phyloP scores from a whole-genome alignment of 495 filamentous ascomycete genomes.

The Polyplosphaeria fusca region DNA sequence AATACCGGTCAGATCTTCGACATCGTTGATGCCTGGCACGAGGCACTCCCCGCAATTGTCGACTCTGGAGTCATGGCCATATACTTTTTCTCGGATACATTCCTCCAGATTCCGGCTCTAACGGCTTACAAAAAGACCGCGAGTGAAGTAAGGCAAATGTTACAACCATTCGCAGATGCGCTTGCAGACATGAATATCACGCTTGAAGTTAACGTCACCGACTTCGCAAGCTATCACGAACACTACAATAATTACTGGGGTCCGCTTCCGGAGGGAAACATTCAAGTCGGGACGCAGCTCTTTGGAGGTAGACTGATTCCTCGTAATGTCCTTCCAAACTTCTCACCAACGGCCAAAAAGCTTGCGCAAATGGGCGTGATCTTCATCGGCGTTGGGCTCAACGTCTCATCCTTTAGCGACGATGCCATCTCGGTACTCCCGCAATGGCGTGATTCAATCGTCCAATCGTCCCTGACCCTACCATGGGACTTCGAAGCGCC shows the following conservation, averaged over 20 bases:
- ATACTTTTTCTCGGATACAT: conserved; percentile 48
- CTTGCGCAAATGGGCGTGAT: conserved; percentile 32
- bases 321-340: conserved; percentile 45
- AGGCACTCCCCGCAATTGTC: conserved; percentile 44
- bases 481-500: conserved; percentile 3
- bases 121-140: background rate
- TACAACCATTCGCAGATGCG: background rate
- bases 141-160: background rate
- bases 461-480: background rate
- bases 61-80: conserved; percentile 55
- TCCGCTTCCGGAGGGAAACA: conserved; percentile 42
- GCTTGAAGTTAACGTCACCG: conserved; percentile 47
- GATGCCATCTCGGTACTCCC: conserved; percentile 3
- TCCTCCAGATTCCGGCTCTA: background rate
- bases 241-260: conserved; percentile 21
- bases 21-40: conserved; percentile 41
- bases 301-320: conserved; percentile 55
- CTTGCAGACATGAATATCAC: background rate
- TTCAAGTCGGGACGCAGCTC: conserved; percentile 46
- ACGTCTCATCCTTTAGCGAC: background rate
- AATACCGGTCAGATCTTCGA: no score
- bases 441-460: conserved; percentile 12
- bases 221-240: conserved; percentile 42
- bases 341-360: conserved; percentile 47
- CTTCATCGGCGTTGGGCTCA: background rate